A percentile compares a stretch with the other conserved stretches of the same genome.
Evolutionary conservation across 1,139 yeast genomes (phyloP).

Genomic region (Saccharomycopsis crataegensis): DNA sequence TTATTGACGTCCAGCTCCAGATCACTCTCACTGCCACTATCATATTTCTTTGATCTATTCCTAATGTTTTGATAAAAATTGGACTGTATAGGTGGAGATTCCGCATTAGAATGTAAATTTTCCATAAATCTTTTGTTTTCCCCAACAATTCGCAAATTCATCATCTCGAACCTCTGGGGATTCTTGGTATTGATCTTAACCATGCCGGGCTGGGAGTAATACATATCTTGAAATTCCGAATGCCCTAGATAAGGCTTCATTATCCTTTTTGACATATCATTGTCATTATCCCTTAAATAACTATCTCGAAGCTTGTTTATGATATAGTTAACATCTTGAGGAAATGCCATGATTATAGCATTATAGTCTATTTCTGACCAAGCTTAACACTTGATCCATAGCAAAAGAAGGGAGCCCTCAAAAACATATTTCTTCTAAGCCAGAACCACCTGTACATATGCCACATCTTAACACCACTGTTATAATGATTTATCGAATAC

Average conservation of each 20-base stretch:
- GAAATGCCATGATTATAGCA: slow-evolving; percentile 15
- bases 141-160: slow-evolving; percentile 7
- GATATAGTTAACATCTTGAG: slow-evolving; percentile 17
- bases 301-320: slow-evolving; percentile 17
- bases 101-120: slow-evolving; percentile 9
- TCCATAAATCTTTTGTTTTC: slow-evolving; percentile 10
- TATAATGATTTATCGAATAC: no score
- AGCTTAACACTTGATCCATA: no score
- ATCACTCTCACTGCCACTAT: background rate
- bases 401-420: no score
- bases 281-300: slow-evolving; percentile 8
- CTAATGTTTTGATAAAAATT: slow-evolving; percentile 12
- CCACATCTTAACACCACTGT: no score
- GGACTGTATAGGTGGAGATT: slow-evolving; percentile 18
- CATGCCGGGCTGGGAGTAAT: background rate
- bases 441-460: no score
- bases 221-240: background rate
- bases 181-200: background rate
- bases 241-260: slow-evolving; percentile 16
- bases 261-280: slow-evolving; percentile 12
- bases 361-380: no score
- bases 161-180: slow-evolving; percentile 2
- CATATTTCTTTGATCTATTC: slow-evolving; percentile 2
- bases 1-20: no score
- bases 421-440: no score